Base-by-base conservation (phyloP, 2,329 filamentous ascomycete genomes). In the Xenoacremonium recifei region DNA sequence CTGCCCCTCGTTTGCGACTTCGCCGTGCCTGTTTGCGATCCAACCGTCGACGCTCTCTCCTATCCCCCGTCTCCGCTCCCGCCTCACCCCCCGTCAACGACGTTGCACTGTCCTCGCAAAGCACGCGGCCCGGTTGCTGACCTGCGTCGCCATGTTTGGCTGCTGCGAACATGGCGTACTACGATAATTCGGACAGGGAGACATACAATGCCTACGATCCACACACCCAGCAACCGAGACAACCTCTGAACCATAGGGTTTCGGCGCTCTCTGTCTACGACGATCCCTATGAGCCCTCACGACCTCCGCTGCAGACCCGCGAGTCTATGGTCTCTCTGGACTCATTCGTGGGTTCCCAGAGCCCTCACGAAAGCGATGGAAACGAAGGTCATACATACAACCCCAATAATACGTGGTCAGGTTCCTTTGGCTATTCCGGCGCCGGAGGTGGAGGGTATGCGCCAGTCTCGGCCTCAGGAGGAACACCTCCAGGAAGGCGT, bases 251-350 rank as follows among this genome's bases (percentile, higher is more conserved):
- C 30, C 65, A 66, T 43, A 54, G 55, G 25, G 50, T 60, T 31
- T 68, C 66, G 25, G 63, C 53, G 48, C 43, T 66, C 45, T 63
- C 65, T 21, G 52, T 64, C n/a, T 52, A 61, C 41, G 62, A 61
- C 42, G 51, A 58, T 19, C 52, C 55, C 6, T 58, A 64, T 47
- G 56, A 66, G 17, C 47, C 49, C 30, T 39, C 50, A 21, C 34
- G 50, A 6, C 48, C 51, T 30, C 45, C 59, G 5, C 45, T 67
- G 21, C 61, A 62, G 6, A 61, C 60, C 12, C 65, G 63, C 16
- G 64, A 65, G 38, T 68, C 69, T 12, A 57, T 70, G 39, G 62
- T 66, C 15, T 71, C 70, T 4, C 52, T 71, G n/a, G 60, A 65
- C 37, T 66, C 69, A 4, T 48, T 54, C 29, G 47, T 55, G 13